phyloP scores from a whole-genome alignment of 805 yeast genomes.

The Cyberlindnera xylosilytica region DNA sequence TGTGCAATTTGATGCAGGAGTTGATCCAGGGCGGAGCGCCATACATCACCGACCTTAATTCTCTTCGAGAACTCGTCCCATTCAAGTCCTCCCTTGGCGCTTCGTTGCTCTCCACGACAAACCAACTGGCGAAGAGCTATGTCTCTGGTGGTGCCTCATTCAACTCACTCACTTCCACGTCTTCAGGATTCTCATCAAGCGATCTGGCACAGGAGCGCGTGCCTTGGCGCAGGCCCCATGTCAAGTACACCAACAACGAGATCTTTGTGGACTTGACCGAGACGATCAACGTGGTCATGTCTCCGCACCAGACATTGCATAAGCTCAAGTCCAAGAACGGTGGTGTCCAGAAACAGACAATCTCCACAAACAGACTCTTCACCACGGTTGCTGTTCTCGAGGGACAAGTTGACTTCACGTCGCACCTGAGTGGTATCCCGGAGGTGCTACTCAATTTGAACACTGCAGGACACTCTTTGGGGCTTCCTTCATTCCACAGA shows the following conservation, averaged over 20 bases:
- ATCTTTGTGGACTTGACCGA: constrained; percentile 82
- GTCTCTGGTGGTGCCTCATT: constrained; percentile 14
- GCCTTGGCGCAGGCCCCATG: constrained; percentile 80
- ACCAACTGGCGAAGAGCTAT: constrained; percentile 28
- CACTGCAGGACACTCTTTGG: constrained; percentile 44
- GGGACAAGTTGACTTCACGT: constrained; percentile 62
- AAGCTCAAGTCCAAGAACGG: constrained; percentile 8
- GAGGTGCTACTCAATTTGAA: constrained; percentile 56
- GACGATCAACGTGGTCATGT: constrained; percentile 51
- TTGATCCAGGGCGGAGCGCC: constrained; percentile 80
- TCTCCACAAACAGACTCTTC: constrained; percentile 20
- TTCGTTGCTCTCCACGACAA: constrained; percentile 34
- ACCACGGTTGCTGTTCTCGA: constrained; percentile 53
- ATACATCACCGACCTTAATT: constrained; percentile 65
- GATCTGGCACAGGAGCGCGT: constrained; percentile 27
- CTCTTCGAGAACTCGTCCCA: constrained; percentile 68
- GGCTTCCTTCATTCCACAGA: constrained; percentile 64
- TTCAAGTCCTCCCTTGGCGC: constrained; percentile 33
- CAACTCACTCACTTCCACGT: constrained; percentile 5
- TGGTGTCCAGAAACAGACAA: neutral
- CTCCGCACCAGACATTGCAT: constrained; percentile 25
- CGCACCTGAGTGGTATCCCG: constrained; percentile 78
- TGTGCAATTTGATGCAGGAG: constrained; percentile 69
- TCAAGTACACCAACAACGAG: constrained; percentile 78
- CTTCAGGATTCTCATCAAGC: constrained; percentile 22